phyloP scores from a whole-genome alignment of 208 protist species.

The Crithidia sp. region DNA sequence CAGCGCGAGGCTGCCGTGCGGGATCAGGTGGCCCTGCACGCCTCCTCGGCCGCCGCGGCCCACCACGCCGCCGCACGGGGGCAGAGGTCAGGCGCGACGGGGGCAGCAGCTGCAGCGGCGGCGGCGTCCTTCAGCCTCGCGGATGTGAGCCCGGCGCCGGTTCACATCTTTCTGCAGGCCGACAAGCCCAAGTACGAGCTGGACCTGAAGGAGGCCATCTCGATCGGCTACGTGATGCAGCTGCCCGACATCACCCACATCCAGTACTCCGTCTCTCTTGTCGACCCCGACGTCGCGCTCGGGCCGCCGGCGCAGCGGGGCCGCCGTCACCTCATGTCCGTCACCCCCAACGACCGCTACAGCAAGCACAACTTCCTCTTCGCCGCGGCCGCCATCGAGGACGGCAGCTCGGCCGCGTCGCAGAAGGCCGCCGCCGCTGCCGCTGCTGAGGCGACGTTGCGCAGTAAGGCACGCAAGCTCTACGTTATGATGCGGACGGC shows the following conservation, averaged over 20 bases:
- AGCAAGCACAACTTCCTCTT: slow-evolving; percentile 83
- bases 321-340: slow-evolving; percentile 66
- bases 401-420: slow-evolving; percentile 42
- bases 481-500: slow-evolving; percentile 55
- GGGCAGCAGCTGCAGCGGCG: not conserved
- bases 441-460: slow-evolving; percentile 29
- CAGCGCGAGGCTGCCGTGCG: slow-evolving; percentile 40
- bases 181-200: slow-evolving; percentile 67
- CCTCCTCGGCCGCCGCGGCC: slow-evolving; percentile 4
- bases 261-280: slow-evolving; percentile 75
- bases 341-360: slow-evolving; percentile 79
- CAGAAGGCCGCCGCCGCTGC: slow-evolving; percentile 36
- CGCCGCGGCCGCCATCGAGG: slow-evolving; percentile 60
- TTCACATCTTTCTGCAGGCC: slow-evolving; percentile 77
- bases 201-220: slow-evolving; percentile 71
- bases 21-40: slow-evolving; percentile 24
- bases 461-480: slow-evolving; percentile 62
- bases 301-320: slow-evolving; percentile 71
- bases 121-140: slow-evolving; percentile 2
- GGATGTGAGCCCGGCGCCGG: slow-evolving; percentile 41
- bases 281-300: slow-evolving; percentile 83
- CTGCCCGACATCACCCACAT: slow-evolving; percentile 75
- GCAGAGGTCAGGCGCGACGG: not conserved
- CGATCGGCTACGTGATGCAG: slow-evolving; percentile 79
- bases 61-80: not conserved